phyloP scores from a whole-genome alignment of 1,284 basidiomycete genomes.

The Agaricales sp. region DNA sequence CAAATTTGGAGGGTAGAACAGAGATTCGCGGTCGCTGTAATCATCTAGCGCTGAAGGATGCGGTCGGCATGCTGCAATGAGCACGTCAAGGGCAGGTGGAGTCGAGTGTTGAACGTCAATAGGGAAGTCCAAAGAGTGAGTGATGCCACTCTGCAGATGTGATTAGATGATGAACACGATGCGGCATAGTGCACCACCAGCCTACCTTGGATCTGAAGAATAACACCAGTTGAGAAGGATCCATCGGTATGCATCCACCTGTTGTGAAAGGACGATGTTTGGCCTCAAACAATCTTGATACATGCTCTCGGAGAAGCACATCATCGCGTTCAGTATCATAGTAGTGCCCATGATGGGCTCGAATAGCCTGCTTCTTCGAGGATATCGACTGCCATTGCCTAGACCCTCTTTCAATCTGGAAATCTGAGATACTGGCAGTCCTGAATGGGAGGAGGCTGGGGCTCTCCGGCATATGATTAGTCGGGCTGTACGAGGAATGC shows the following conservation, averaged over 20 bases:
- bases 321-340: slow-evolving; percentile 32
- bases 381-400: slow-evolving; percentile 20
- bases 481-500: neutral
- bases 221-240: slow-evolving; percentile 53
- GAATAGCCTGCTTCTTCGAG: slow-evolving; percentile 17
- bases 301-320: slow-evolving; percentile 40
- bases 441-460: slow-evolving; percentile 20
- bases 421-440: slow-evolving; percentile 30
- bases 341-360: slow-evolving; percentile 23
- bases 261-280: slow-evolving; percentile 57
- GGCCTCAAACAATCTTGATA: slow-evolving; percentile 44
- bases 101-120: slow-evolving; percentile 65
- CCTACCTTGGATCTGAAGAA: slow-evolving; percentile 73
- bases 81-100: slow-evolving; percentile 70
- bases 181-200: slow-evolving; percentile 5
- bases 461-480: neutral
- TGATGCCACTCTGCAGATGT: slow-evolving; percentile 52
- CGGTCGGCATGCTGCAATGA: slow-evolving; percentile 64
- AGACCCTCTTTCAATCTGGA: slow-evolving; percentile 51
- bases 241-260: slow-evolving; percentile 60
- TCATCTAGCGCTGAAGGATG: slow-evolving; percentile 43
- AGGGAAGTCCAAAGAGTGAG: slow-evolving; percentile 72
- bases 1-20: slow-evolving; percentile 64
- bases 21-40: slow-evolving; percentile 48
- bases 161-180: slow-evolving; percentile 2